phyloP scores from a whole-genome alignment of 78 protist species.

The Dictyostelium capitatum region DNA sequence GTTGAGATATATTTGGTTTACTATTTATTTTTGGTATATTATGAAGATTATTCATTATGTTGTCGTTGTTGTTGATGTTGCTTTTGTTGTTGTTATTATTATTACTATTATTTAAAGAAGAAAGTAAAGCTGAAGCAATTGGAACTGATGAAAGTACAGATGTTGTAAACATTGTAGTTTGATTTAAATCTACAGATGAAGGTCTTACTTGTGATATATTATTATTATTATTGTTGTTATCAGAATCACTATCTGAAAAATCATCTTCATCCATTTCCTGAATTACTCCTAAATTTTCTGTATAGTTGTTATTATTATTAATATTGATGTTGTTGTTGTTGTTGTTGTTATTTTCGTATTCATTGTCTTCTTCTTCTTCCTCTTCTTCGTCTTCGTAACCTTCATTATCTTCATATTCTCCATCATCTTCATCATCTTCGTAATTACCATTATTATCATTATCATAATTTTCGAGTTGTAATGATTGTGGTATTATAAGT shows the following conservation, averaged over 20 bases:
- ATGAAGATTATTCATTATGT: neutral
- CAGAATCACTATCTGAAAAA: neutral
- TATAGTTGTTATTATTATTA: neutral
- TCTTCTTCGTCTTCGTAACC: neutral
- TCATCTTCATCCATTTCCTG: neutral
- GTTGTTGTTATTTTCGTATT: neutral
- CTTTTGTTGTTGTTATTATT: neutral
- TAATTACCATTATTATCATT: neutral
- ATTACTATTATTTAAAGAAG: neutral
- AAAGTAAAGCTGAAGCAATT: neutral
- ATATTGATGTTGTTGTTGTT: neutral
- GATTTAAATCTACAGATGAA: neutral
- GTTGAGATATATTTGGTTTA: neutral
- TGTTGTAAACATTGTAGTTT: conserved; percentile 6
- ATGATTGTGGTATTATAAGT: conserved; percentile 1
- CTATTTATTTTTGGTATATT: neutral
- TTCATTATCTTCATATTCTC: neutral
- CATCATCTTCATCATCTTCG: no score
- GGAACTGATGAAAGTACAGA: neutral
- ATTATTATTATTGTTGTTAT: no score
- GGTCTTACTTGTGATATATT: neutral
- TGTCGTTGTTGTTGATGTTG: neutral
- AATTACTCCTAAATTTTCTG: neutral
- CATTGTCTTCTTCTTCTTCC: neutral
- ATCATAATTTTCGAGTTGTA: neutral